Evolutionary conservation across 1,284 basidiomycete species (phyloP), one percentile per base, ranked within the genome.

Genomic region (Melampsora abietis-canadensis): DNA sequence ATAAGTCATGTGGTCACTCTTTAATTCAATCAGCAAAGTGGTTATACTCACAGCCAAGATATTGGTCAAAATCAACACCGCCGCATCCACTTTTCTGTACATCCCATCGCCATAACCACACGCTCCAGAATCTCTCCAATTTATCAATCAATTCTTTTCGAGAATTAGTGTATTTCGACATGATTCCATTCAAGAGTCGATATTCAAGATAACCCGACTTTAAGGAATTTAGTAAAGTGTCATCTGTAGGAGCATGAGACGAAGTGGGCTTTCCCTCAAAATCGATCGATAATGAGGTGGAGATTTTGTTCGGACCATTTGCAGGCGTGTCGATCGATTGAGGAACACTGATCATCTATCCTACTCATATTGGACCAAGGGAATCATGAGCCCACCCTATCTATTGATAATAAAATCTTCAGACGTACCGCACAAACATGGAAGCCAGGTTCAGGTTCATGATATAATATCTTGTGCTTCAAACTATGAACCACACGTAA

Each of bases 81-180:
- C 70, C 70, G 24, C 70, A 74, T 21, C 70, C 63, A 12, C 62
- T 74, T 65, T 66, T 65, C n/a, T 63, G 62, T 40, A 74, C 62
- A 59, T 66, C 65, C 70, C 70, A 74, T 47, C 70, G 63, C 70
- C 70, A 66, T 19, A 74, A 44, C 70, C 70, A 66, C 21, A 74
- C 70, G 12, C 59, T 63, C 70, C 70, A 74, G 27, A 74, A 74
- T 34, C 60, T 66, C 30, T 74, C 63, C 21, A 74, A 59, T 31
- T 27, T 24, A 19, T 74, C 54, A 19, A 65, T 48, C 24, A 74
- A 30, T n/a, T 40, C n/a, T 15, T 74, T 34, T 8, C 37, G 48
- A 54, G 44, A 65, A 63, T 27, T 40, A 17, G 40, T 44, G 4
- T 59, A 48, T 24, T 19, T 3, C 21, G 21, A 24, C 30, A 74